Evolutionary conservation across 805 yeast species (phyloP).

Genomic region (Yamadazyma paraphyllophila): DNA sequence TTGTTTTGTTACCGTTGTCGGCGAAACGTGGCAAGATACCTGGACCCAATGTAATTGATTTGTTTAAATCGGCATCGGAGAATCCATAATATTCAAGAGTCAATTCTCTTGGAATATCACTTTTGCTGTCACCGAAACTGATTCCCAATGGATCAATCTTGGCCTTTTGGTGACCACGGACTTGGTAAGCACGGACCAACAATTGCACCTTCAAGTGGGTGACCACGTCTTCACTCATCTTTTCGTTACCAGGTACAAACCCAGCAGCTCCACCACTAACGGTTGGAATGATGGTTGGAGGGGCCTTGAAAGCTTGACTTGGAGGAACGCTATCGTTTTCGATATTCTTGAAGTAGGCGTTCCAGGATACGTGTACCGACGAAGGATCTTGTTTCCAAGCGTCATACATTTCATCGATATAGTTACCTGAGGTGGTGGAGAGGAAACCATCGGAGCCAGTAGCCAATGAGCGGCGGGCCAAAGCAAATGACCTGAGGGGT

Average conservation of each 20-base stretch:
- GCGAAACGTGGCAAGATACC: slow-evolving; percentile 95
- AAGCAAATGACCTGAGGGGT: background rate
- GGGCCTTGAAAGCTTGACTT: slow-evolving; percentile 78
- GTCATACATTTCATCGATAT: slow-evolving; percentile 96
- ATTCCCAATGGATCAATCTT: slow-evolving; percentile 93
- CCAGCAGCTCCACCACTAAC: slow-evolving; percentile 76
- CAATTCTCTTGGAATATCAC: slow-evolving; percentile 74
- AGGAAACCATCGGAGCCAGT: slow-evolving; percentile 64
- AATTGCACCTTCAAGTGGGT: slow-evolving; percentile 93
- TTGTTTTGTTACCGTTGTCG: slow-evolving; percentile 54
- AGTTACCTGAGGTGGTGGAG: slow-evolving; percentile 80
- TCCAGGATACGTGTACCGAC: slow-evolving; percentile 95
- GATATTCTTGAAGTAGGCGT: slow-evolving; percentile 91
- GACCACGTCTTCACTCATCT: slow-evolving; percentile 61
- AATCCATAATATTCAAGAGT: slow-evolving; percentile 91
- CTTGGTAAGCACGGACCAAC: slow-evolving; percentile 97
- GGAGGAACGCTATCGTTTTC: slow-evolving; percentile 69
- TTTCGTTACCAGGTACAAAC: slow-evolving; percentile 53
- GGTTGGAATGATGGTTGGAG: slow-evolving; percentile 84
- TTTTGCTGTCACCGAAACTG: slow-evolving; percentile 68
- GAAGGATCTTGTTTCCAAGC: slow-evolving; percentile 91
- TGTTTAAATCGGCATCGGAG: slow-evolving; percentile 79
- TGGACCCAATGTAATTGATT: slow-evolving; percentile 88
- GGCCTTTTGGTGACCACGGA: slow-evolving; percentile 96
- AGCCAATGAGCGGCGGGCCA: background rate